These are phyloP conservation scores for Leccinum variabile DNA, from an alignment of 1,284 basidiomycete species.

Conservation along the genomic window DNA sequence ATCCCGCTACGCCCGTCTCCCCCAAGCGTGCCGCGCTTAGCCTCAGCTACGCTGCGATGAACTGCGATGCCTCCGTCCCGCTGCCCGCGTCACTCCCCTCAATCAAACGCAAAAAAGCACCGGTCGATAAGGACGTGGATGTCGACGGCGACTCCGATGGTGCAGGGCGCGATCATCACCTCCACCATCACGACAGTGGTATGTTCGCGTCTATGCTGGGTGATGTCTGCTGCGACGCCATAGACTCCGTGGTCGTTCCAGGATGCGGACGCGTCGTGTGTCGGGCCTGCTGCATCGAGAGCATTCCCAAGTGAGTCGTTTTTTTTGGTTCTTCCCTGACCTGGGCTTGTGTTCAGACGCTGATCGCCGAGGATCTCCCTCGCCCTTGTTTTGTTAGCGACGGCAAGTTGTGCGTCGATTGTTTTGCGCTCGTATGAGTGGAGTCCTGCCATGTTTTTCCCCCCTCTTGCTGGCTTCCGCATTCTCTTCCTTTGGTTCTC, in stretches of 20 bases:
- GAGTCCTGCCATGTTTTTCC: not conserved
- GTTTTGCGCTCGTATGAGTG: conserved; percentile 26
- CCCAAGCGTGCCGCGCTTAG: conserved; percentile 28
- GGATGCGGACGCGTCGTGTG: conserved; percentile 34
- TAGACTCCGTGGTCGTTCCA: conserved; percentile 15
- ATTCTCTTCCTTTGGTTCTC: not conserved
- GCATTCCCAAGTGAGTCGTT: conserved; percentile 26
- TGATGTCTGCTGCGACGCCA: not conserved
- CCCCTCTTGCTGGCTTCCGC: not conserved
- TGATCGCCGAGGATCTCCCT: conserved; percentile 6
- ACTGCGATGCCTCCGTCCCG: conserved; percentile 12
- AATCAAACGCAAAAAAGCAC: conserved; percentile 30
- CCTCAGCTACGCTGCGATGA: conserved; percentile 28
- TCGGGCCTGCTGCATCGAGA: conserved; percentile 31
- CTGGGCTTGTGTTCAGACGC: not conserved
- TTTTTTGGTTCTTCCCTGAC: not conserved
- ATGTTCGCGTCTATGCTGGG: not conserved
- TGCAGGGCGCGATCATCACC: not conserved
- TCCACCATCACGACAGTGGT: not conserved
- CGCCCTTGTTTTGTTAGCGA: conserved; percentile 19
- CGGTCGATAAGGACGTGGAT: conserved; percentile 24
- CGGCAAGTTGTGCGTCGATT: conserved; percentile 34
- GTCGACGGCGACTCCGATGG: conserved; percentile 10
- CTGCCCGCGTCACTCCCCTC: not conserved
- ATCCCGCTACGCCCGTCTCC: conserved; percentile 16